Conservation (phyloP, 2,329 filamentous ascomycete genomes). For the Chaetomiaceae sp. region DNA sequence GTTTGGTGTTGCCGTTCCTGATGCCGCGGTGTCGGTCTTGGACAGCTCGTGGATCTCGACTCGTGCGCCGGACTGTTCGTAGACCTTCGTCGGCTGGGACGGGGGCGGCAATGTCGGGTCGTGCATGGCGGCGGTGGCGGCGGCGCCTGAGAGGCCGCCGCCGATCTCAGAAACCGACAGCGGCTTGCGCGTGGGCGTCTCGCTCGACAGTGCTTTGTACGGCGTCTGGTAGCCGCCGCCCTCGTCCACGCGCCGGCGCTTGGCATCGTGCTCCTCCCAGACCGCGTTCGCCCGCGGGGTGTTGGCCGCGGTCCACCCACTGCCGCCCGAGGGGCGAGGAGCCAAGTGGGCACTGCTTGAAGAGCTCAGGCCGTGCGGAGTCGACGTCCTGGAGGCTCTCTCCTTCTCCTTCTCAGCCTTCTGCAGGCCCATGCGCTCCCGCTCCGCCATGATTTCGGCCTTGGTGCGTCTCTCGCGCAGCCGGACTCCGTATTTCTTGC, state of each 20-base stretch:
- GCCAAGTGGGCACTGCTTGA: not conserved
- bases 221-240: conserved; percentile 18
- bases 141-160: conserved; percentile 32
- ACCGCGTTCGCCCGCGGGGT: conserved; percentile 10
- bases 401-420: conserved; percentile 21
- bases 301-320: conserved; percentile 24
- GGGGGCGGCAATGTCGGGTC: conserved; percentile 33
- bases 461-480: conserved; percentile 46
- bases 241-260: conserved; percentile 26
- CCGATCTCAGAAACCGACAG: conserved; percentile 32
- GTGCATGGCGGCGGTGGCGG: conserved; percentile 34
- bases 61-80: conserved; percentile 14
- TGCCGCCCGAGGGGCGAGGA: conserved; percentile 1
- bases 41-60: conserved; percentile 14
- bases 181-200: conserved; percentile 22
- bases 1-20: conserved; percentile 4
- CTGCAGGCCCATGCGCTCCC: conserved; percentile 38
- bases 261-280: conserved; percentile 26
- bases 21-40: not conserved
- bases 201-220: conserved; percentile 11
- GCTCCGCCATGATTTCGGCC: conserved; percentile 42
- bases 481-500: conserved; percentile 55
- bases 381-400: too few species aligned
- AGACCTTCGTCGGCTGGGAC: conserved; percentile 20
- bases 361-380: conserved; percentile 1